Conservation (phyloP, 495 filamentous ascomycete genomes). For the Astrocystis sublimbata region DNA sequence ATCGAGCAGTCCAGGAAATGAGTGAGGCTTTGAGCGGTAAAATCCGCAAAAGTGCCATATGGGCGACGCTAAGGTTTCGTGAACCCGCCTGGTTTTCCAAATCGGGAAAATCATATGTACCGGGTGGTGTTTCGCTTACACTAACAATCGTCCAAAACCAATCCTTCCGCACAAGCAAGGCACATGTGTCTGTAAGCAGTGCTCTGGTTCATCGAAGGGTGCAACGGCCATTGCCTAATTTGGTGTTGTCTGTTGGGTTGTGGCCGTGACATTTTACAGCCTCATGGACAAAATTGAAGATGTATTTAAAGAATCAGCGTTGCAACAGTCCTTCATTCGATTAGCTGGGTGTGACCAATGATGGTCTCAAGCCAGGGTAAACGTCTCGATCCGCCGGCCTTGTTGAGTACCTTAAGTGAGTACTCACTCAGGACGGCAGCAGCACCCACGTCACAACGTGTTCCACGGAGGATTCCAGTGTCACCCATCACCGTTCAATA, state of each 20-base stretch:
- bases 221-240: background rate
- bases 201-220: background rate
- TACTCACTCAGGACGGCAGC: too few species aligned
- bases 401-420: too few species aligned
- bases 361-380: too few species aligned
- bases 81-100: constrained; percentile 1
- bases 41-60: background rate
- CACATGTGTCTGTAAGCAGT: background rate
- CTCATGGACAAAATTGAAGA: background rate
- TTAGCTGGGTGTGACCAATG: too few species aligned
- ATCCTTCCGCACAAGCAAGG: background rate
- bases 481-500: too few species aligned
- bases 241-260: background rate
- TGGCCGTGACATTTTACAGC: background rate
- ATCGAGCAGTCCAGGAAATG: too few species aligned
- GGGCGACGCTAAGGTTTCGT: constrained; percentile 11
- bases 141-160: background rate
- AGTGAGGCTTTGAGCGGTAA: background rate
- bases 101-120: constrained; percentile 1
- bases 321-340: too few species aligned
- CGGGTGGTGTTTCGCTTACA: background rate
- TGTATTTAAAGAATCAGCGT: constrained; percentile 9
- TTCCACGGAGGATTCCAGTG: too few species aligned
- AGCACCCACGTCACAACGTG: too few species aligned
- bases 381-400: too few species aligned